Percentiles rank a stretch among this genome's conserved stretches.
Evolutionary conservation across 2,329 filamentous ascomycete species (phyloP).

Genomic region (Nigrospora osmanthi): DNA sequence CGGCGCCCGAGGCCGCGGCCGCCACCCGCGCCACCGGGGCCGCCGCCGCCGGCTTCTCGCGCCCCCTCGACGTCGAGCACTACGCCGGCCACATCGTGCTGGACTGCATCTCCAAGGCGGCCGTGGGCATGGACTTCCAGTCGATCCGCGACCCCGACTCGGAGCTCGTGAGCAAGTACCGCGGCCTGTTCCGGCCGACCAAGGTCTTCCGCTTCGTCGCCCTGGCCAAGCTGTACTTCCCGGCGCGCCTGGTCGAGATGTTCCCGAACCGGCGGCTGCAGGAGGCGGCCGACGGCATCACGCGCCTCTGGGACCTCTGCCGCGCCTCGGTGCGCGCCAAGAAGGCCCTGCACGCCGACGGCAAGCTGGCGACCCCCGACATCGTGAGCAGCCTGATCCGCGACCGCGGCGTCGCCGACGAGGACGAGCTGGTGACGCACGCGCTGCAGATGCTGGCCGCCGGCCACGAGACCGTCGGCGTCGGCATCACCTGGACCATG

Average conservation of each 20-base stretch:
- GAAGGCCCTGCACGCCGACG: conserved; percentile 4
- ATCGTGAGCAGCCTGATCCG: conserved; percentile 5
- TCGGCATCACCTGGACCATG: conserved; percentile 9
- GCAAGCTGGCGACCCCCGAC: conserved; percentile 4
- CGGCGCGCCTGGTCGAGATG: not conserved
- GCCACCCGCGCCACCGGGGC: not conserved
- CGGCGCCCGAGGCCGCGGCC: not conserved
- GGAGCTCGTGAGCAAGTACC: conserved; percentile 7
- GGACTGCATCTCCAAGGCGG: conserved; percentile 7
- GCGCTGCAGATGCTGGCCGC: conserved; percentile 9
- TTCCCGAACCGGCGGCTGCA: not conserved
- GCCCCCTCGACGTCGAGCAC: conserved; percentile 6
- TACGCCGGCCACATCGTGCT: conserved; percentile 6
- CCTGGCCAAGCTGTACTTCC: conserved; percentile 4
- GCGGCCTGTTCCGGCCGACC: conserved; percentile 6
- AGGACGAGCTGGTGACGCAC: conserved; percentile 9
- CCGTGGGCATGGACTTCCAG: conserved; percentile 7
- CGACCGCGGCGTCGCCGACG: conserved; percentile 4
- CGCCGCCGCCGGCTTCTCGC: conserved; percentile 1
- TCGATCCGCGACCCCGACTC: conserved; percentile 7
- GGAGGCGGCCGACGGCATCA: not conserved
- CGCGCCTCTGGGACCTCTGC: conserved; percentile 2
- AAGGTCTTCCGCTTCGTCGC: conserved; percentile 6
- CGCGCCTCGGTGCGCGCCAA: conserved; percentile 1
- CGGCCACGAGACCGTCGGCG: conserved; percentile 9